phyloP scores from a whole-genome alignment of 2,329 filamentous ascomycete species.

The Colletotrichum paranaense region DNA sequence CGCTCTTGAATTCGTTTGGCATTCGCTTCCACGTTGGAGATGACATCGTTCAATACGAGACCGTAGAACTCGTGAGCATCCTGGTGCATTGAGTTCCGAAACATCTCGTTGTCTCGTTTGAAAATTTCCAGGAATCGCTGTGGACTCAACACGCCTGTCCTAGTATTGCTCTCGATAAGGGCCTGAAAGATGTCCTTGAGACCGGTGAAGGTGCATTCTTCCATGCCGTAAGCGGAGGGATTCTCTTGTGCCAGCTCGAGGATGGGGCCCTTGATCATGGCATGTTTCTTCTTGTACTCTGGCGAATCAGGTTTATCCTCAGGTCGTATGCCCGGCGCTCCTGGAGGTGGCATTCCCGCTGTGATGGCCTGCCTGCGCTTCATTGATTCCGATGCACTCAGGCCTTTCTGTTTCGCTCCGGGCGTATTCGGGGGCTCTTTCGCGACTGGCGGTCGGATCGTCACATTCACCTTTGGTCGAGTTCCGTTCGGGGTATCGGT shows the following conservation, averaged over 20 bases:
- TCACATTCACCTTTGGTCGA: conserved; percentile 67
- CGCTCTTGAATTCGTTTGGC: conserved; percentile 72
- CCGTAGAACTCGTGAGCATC: conserved; percentile 98
- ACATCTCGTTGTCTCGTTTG: conserved; percentile 96
- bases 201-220: conserved; percentile 93
- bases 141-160: conserved; percentile 91
- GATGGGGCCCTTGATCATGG: conserved; percentile 87
- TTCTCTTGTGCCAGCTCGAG: conserved; percentile 88
- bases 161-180: conserved; percentile 81
- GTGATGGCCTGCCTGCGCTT: conserved; percentile 67
- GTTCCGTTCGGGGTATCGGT: conserved; percentile 75
- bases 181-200: conserved; percentile 97
- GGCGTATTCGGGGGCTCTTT: conserved; percentile 53
- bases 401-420: conserved; percentile 61
- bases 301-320: conserved; percentile 96
- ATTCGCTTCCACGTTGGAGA: conserved; percentile 92
- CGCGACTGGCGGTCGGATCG: conserved; percentile 67
- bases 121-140: conserved; percentile 94
- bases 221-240: conserved; percentile 85
- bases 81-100: conserved; percentile 96
- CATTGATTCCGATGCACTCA: conserved; percentile 65
- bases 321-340: conserved; percentile 70
- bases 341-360: conserved; percentile 64
- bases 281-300: conserved; percentile 98
- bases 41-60: conserved; percentile 93